Base-by-base conservation (phyloP, 2,329 filamentous ascomycete genomes). In the Endoconidiophora laricicola region DNA sequence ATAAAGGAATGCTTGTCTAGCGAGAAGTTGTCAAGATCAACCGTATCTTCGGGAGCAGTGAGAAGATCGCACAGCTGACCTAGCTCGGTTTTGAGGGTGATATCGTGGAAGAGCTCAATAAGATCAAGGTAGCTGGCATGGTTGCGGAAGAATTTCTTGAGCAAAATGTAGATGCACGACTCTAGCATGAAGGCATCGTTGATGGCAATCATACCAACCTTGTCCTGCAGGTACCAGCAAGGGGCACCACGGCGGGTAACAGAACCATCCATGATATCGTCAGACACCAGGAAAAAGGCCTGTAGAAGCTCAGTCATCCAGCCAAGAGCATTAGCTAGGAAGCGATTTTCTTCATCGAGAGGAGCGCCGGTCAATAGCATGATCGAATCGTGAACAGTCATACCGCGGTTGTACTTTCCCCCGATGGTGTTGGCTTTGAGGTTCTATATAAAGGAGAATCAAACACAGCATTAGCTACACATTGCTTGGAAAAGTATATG, bases 301-400 rank as follows among this genome's bases (percentile, higher is more conserved):
- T 98, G 91, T 33, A 98, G 83, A 46, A 98, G 79, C 75, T 98
- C 91, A 56, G 93, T 94, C 76, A 94, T 79, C 91, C 91, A 98
- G 62, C 91, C 91, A 16, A 98, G 77, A 16, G 86, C 83, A 42
- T 87, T 85, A 44, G 90, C 74, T 58, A 85, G 73, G 71, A 93
- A 91, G 73, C 88, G 94, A 68, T 96, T 83, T 52, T 90, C 77
- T 55, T 85, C 74, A 56, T 71, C 76, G 56, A 96, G 78, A 50
- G 83, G 70, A 58, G 77, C 70, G 57, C 66, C 73, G 61, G 88
- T 76, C 55, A 96, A 79, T 60, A 91, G 72, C 56, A 86, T 82
- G 56, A 81, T 80, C 44, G 87, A 91, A 69, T 98, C 91, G 57
- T 91, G 83, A 54, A 96, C 90, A 44, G 88, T 96, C 78, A 98